Evolutionary conservation across 495 filamentous ascomycete genomes (phyloP), one percentile per base, ranked within the genome.

Genomic region (Aspergillus campestris): DNA sequence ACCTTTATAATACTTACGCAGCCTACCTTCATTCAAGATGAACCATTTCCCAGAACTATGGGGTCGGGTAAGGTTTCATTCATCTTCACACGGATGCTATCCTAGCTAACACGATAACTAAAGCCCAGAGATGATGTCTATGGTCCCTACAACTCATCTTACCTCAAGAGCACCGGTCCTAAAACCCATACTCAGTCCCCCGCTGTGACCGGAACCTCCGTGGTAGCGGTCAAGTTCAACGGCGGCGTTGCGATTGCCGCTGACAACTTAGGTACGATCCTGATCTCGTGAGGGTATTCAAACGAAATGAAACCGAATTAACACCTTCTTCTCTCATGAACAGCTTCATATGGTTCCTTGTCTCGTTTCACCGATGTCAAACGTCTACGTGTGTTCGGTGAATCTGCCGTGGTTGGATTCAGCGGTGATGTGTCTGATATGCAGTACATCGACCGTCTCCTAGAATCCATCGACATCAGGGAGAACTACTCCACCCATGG

Each of bases 381-480:
- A 58, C 78, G 78, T 49, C 85, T 98, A 47, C 86, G 85, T 50
- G 73, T 79, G 47, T 97, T 98, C 69, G 75, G 80, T 53, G 64
- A 72, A 24, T 71, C 78, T 34, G 82, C 84, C 27, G 67, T 96
- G 45, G 67, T 97, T 60, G 84, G 88, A 49, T 91, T 95, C 73
- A 83, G 89, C 65, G 87, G 94, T 66, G 85, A 97, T 71, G 87
- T 98, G 43, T 90, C 84, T 48, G 92, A 98, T 73, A 97, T 98
- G 92, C 92, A 98, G 71, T 88, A 89, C 68, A 81, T 98, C 18
- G 84, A 94, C 75, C 87, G 92, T 42, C 78, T 94, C 48, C 81
- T 98, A 47, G 81, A 77, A 57, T 82, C 86, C 44, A 83, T 97
- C 53, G 80, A 84, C 61, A 88, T 90, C 72, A 75, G 83, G 61